phyloP scores from a whole-genome alignment of 495 filamentous ascomycete genomes.

The Podospora pseudoanserina region DNA sequence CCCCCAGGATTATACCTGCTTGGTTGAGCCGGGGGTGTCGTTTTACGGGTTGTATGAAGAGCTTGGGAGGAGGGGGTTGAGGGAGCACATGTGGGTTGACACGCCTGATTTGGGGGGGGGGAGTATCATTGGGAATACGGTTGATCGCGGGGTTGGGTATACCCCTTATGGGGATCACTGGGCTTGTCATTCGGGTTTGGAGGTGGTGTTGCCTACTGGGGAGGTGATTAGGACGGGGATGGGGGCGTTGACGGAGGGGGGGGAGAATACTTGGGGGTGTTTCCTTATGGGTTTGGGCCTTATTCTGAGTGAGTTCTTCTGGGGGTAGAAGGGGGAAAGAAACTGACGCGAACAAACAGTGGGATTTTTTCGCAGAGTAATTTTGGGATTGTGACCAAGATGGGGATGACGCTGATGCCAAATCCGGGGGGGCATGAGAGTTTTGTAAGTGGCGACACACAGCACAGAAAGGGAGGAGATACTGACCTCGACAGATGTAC shows the following conservation, averaged over 20 bases:
- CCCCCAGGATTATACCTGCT: conserved; percentile 46
- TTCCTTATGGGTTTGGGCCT: conserved; percentile 55
- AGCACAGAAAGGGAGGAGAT: neutral
- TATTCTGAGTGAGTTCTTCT: conserved; percentile 53
- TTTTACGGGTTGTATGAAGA: conserved; percentile 53
- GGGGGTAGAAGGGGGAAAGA: conserved; percentile 51
- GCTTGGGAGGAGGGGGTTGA: conserved; percentile 37
- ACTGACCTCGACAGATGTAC: conserved; percentile 41
- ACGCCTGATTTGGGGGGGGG: conserved; percentile 57
- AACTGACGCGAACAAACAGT: conserved; percentile 44
- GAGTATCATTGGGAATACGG: conserved; percentile 42
- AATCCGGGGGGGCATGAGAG: conserved; percentile 50
- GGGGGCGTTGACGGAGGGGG: conserved; percentile 46
- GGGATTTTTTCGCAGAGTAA: conserved; percentile 58
- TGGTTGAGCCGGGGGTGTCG: conserved; percentile 59
- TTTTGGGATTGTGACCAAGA: conserved; percentile 57
- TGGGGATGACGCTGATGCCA: conserved; percentile 55
- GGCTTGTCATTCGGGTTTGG: conserved; percentile 53
- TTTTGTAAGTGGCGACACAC: conserved; percentile 30
- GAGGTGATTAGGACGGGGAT: conserved; percentile 56
- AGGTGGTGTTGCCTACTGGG: conserved; percentile 55
- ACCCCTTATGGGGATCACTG: conserved; percentile 52
- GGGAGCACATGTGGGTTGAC: conserved; percentile 47
- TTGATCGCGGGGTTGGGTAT: conserved; percentile 58
- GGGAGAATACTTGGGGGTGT: conserved; percentile 48